A percentile compares a stretch with the other conserved stretches of the same genome.
Evolutionary conservation across 75 land plant species (phyloP).

Genomic region (Picea sitchensis): DNA sequence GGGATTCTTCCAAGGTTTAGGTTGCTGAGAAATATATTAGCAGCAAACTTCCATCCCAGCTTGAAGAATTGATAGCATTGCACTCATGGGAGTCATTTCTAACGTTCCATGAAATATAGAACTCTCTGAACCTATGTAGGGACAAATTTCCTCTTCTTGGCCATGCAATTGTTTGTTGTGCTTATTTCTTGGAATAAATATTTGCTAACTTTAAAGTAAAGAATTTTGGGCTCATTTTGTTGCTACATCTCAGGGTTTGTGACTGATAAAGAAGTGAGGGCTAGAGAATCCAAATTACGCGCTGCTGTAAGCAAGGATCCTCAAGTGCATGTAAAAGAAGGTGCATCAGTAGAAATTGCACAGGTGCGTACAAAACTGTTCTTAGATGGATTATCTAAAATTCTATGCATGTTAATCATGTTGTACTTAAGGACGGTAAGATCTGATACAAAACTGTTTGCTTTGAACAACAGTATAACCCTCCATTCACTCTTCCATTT

Average conservation of each 20-base stretch:
- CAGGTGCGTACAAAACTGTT: conserved; percentile 49
- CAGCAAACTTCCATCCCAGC: background rate
- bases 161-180: no score
- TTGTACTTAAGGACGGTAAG: background rate
- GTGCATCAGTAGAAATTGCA: conserved; percentile 70
- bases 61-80: background rate
- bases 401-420: background rate
- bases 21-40: background rate
- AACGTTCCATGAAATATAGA: background rate
- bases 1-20: background rate
- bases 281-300: conserved; percentile 56
- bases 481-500: conserved; percentile 90
- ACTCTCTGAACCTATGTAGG: no score
- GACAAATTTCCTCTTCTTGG: no score
- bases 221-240: conserved; percentile 1
- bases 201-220: background rate
- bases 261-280: conserved; percentile 69
- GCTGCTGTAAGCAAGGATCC: conserved; percentile 47
- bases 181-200: no score
- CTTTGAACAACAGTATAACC: conserved; percentile 67
- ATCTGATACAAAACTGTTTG: background rate
- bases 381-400: conserved; percentile 3
- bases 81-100: background rate
- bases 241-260: conserved; percentile 58
- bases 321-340: conserved; percentile 48